phyloP scores from a whole-genome alignment of 306 rosid species.

The Pterocarpus macrocarpus region DNA sequence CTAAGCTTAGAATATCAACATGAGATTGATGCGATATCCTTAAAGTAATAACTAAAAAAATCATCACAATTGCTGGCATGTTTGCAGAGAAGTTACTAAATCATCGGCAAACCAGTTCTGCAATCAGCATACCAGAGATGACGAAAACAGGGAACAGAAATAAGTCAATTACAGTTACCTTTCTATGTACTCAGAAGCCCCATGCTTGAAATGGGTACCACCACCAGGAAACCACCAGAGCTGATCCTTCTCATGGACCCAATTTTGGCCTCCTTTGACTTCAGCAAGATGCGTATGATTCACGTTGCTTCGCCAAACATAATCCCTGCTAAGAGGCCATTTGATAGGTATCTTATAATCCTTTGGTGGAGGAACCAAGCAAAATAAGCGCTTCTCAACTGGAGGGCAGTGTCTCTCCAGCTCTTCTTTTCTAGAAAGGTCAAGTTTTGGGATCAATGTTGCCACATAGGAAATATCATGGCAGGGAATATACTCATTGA shows the following conservation, averaged over 20 bases:
- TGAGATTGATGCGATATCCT: not conserved
- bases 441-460: slow-evolving; percentile 64
- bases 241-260: slow-evolving; percentile 87
- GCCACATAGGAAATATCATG: slow-evolving; percentile 73
- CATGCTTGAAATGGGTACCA: slow-evolving; percentile 97
- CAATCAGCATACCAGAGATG: slow-evolving; percentile 5
- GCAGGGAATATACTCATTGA: slow-evolving; percentile 88
- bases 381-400: slow-evolving; percentile 75
- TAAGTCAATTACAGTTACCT: slow-evolving; percentile 57
- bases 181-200: slow-evolving; percentile 88
- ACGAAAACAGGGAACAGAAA: slow-evolving; percentile 17
- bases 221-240: slow-evolving; percentile 99
- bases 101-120: not conserved
- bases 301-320: slow-evolving; percentile 93
- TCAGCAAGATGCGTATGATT: slow-evolving; percentile 91
- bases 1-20: not conserved
- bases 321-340: slow-evolving; percentile 96
- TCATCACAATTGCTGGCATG: not conserved
- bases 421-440: slow-evolving; percentile 78
- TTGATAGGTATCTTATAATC: slow-evolving; percentile 85
- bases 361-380: slow-evolving; percentile 87
- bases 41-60: too few species aligned
- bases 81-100: not conserved
- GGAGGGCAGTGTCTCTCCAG: slow-evolving; percentile 95
- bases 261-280: slow-evolving; percentile 98